These are phyloP conservation scores for Rhododendron mucronatum DNA, from an alignment of 148 eudicot genomes.

Conservation along the genomic window DNA sequence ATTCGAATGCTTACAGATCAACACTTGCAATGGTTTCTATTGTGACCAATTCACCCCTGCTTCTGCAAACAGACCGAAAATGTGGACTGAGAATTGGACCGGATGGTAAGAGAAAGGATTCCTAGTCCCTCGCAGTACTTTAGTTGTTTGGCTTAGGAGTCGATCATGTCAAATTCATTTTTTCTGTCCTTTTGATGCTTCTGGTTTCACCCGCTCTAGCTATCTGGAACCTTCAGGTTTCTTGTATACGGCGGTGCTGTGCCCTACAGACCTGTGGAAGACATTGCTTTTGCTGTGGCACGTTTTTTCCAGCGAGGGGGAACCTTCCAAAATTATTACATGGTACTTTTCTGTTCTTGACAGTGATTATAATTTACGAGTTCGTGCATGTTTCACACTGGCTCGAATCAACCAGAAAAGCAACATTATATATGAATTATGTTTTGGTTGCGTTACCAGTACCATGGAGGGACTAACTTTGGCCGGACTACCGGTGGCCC, in stretches of 20 bases:
- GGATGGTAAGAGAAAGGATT: slow-evolving; percentile 61
- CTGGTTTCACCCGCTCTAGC: not conserved
- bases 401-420: not conserved
- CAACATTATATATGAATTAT: not conserved
- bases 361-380: not conserved
- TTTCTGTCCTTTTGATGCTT: not conserved
- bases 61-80: slow-evolving; percentile 67
- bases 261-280: slow-evolving; percentile 89
- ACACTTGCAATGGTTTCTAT: slow-evolving; percentile 95
- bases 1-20: slow-evolving; percentile 46
- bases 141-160: not conserved
- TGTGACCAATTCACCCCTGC: slow-evolving; percentile 90
- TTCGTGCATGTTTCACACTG: not conserved
- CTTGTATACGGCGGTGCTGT: slow-evolving; percentile 57
- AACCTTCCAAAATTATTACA: slow-evolving; percentile 92
- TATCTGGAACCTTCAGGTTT: slow-evolving; percentile 50
- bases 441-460: slow-evolving; percentile 39
- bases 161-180: not conserved
- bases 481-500: slow-evolving; percentile 86
- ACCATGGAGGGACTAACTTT: slow-evolving; percentile 98
- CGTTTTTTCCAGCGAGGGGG: slow-evolving; percentile 95
- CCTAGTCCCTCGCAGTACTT: not conserved
- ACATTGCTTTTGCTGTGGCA: slow-evolving; percentile 86
- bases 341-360: slow-evolving; percentile 38
- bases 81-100: slow-evolving; percentile 99